Base-by-base conservation (phyloP, 2,329 filamentous ascomycete genomes). In the Fusarium verrucosum region DNA sequence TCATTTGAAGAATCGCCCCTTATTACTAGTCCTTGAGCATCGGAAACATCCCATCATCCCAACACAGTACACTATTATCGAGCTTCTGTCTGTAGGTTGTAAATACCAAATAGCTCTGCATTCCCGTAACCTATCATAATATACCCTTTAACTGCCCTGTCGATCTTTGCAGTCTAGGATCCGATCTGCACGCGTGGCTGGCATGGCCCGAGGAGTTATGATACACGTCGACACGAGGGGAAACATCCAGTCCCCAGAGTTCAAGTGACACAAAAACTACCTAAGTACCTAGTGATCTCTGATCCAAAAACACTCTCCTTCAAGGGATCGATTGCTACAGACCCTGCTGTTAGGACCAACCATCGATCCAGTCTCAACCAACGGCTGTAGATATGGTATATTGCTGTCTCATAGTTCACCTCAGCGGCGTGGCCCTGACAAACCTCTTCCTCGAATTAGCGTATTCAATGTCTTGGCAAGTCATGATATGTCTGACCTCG, bases 21-120 rank as follows among this genome's bases (percentile, higher is more conserved):
- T 66, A 50, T 56, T 51, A 46, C 40, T 36, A 44, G 35, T 25
- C 37, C 23, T 53, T 26, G 23, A 19, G 25, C 20, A 14, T 33
- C 26, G 30, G n/a, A 36, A 9, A 43, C 33, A 42, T 28, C 35
- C 45, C 43, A 25, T 10, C 17, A 30, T 26, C 51, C 28, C 33
- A 33, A 23, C 33, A 42, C 19, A 36, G 26, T 19, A 42, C 19
- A 36, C 26, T 19, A 33, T 19, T 46, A 10, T 23, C 13, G 20
- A 36, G 33, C 50, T 59, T 59, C 37, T 30, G 25, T 13, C 30
- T n/a, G 7, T 32, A 32, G n/a, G n/a, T n/a, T 32, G 30, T 32
- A 32, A 46, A 51, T 30, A 36, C 17, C 28, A 46, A 57, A n/a
- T 28, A 49, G 36, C 35, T 20, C 45, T 44, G 28, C 38, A 51